These are phyloP conservation scores for Heimioporus sp. DNA, from an alignment of 768 basidiomycete species.

Conservation along the genomic window DNA sequence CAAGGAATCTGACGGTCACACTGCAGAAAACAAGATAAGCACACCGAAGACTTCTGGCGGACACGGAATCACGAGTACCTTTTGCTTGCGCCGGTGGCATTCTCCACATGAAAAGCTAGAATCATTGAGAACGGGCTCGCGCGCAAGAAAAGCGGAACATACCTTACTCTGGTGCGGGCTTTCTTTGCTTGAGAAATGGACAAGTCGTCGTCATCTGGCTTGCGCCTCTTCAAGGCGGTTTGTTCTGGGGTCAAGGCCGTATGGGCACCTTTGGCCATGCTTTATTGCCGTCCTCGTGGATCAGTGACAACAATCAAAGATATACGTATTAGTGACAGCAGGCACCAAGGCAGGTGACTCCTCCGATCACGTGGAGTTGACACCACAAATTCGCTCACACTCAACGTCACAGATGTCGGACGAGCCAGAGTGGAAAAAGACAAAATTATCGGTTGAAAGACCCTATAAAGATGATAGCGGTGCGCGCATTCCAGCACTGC, in stretches of 20 bases:
- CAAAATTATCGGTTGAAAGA: slow-evolving; percentile 69
- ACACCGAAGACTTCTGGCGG: slow-evolving; percentile 8
- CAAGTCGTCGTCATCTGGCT: slow-evolving; percentile 58
- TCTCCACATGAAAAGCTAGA: slow-evolving; percentile 81
- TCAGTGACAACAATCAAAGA: slow-evolving; percentile 25
- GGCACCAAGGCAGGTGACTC: background rate
- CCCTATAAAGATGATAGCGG: slow-evolving; percentile 82
- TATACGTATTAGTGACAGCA: too few relatives aligned
- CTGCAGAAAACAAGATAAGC: slow-evolving; percentile 37
- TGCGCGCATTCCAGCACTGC: slow-evolving; percentile 54
- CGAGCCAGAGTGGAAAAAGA: slow-evolving; percentile 52
- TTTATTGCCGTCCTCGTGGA: slow-evolving; percentile 25
- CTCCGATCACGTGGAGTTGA: slow-evolving; percentile 26
- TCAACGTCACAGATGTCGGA: slow-evolving; percentile 16
- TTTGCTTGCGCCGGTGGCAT: slow-evolving; percentile 87
- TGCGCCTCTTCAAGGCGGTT: slow-evolving; percentile 54
- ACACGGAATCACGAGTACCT: slow-evolving; percentile 42
- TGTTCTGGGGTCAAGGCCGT: slow-evolving; percentile 24
- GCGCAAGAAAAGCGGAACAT: slow-evolving; percentile 16
- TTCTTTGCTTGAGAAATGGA: slow-evolving; percentile 54
- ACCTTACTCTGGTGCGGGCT: slow-evolving; percentile 74
- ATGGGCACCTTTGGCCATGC: slow-evolving; percentile 29
- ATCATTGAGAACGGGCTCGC: slow-evolving; percentile 3
- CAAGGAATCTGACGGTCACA: slow-evolving; percentile 86
- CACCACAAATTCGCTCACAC: background rate